Evolutionary conservation across 805 yeast genomes (phyloP).

Genomic region (Ogataea pignaliae): DNA sequence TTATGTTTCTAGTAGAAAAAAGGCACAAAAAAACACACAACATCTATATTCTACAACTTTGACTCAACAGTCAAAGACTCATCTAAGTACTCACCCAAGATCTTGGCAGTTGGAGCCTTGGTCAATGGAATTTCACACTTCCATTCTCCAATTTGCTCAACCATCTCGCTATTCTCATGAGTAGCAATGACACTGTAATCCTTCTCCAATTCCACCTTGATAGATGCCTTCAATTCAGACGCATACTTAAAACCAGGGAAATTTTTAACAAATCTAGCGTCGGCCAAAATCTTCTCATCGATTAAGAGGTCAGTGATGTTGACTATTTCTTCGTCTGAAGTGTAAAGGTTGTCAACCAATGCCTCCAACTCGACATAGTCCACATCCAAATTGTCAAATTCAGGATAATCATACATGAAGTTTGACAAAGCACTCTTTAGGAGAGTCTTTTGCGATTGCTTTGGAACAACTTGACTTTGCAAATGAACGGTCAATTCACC

Average conservation of each 20-base stretch:
- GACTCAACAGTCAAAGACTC: slow-evolving; percentile 12
- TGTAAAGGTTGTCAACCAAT: slow-evolving; percentile 15
- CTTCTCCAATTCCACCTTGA: slow-evolving; percentile 11
- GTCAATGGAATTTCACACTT: slow-evolving; percentile 51
- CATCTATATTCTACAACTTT: slow-evolving; percentile 13
- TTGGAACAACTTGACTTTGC: slow-evolving; percentile 43
- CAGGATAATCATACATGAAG: slow-evolving; percentile 24
- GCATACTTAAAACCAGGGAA: slow-evolving; percentile 18
- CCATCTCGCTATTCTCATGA: slow-evolving; percentile 36
- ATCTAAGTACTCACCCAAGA: slow-evolving; percentile 21
- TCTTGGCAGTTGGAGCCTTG: slow-evolving; percentile 55
- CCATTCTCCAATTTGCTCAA: slow-evolving; percentile 48
- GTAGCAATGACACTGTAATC: slow-evolving; percentile 9
- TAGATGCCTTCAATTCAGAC: slow-evolving; percentile 13
- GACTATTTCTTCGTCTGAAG: slow-evolving; percentile 7
- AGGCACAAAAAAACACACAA: no score
- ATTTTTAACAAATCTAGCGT: slow-evolving; percentile 12
- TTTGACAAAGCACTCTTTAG: slow-evolving; percentile 26
- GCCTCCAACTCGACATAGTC: slow-evolving; percentile 19
- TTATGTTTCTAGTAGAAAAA: no score
- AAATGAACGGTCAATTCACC: slow-evolving; percentile 57
- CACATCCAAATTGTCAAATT: slow-evolving; percentile 24
- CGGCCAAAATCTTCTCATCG: slow-evolving; percentile 7
- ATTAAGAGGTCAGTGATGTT: slow-evolving; percentile 6
- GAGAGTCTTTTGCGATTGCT: slow-evolving; percentile 17